Conservation (phyloP, 2,329 filamentous ascomycete genomes). For the Mycosphaerella sp. region DNA sequence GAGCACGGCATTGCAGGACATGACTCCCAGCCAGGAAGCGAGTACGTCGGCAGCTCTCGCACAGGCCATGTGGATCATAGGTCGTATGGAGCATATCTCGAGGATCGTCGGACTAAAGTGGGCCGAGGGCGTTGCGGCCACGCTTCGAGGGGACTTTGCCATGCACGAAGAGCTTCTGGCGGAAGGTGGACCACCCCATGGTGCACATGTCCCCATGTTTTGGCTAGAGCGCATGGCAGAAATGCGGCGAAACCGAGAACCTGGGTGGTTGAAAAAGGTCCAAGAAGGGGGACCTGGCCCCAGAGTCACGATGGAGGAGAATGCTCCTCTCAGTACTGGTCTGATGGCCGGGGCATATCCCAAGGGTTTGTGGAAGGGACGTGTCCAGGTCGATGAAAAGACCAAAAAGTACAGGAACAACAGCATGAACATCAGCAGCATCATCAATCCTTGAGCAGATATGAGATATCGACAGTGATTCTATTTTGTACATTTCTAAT, state of each 20-base stretch:
- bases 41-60: conserved; percentile 22
- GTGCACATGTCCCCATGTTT: conserved; percentile 1
- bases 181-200: conserved; percentile 4
- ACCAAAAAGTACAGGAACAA: conserved; percentile 2
- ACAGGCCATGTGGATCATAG: conserved; percentile 30
- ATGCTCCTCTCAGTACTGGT: conserved; percentile 8
- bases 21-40: conserved; percentile 5
- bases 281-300: conserved; percentile 15
- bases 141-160: conserved; percentile 27
- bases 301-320: conserved; percentile 14
- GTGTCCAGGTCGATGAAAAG: conserved; percentile 3
- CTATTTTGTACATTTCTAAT: not conserved
- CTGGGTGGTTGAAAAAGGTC: conserved; percentile 14
- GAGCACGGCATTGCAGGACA: conserved; percentile 8
- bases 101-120: conserved; percentile 26
- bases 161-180: conserved; percentile 17
- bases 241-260: conserved; percentile 2
- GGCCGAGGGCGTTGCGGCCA: conserved; percentile 30
- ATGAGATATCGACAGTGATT: not conserved
- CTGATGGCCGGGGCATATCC: not conserved
- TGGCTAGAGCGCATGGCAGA: conserved; percentile 9
- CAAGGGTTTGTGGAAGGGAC: conserved; percentile 2
- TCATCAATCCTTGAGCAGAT: not conserved
- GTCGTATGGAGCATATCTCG: conserved; percentile 29
- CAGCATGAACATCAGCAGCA: conserved; percentile 5